Evolutionary conservation across 257 asterid genomes (phyloP), one percentile per base, ranked within the genome.

Genomic region (Euphrasia confusa): DNA sequence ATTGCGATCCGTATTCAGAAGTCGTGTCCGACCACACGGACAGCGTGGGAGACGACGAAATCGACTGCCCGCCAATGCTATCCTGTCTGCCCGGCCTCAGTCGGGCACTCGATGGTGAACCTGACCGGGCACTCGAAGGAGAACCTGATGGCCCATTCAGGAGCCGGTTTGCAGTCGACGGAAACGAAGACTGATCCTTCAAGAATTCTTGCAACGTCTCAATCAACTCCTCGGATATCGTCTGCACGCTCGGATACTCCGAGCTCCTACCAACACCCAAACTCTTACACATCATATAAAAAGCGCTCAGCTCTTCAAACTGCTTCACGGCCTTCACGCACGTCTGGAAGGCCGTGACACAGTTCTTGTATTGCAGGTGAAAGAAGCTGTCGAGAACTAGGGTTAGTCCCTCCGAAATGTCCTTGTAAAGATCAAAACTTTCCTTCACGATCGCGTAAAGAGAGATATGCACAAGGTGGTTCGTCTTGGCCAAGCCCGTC

Each of bases 391-490:
- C 95, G 0, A 89, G 70, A 21, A 89, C 72, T 54, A 83, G 77
- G 1, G 88, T 64, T 1, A 89, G 88, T 47, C 94, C 94, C 15
- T 86, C 92, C 0, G 94, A 83, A 11, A 89, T 74, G 60, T 86
- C 97, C 61, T 80, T 84, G 63, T 89, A 89, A 14, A 89, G 63
- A 59, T 89, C 94, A 7, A 86, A 86, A 27, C 90, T 89, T 68
- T 89, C 95, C 68, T 84, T 84, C 21, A 87, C 87, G 18, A 84
- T 70, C 5, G 84, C 88, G 26, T 83, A 75, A 0, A 89, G 73
- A 27, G 86, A 73, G 24, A 63, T 71, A 39, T 78, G 88, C 3
- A 89, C 85, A 69, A 89, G 67, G 4, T 75, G 68, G 58, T 80
- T 81, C 30, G 64, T 60, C 72, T 68, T 78, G 13, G 97, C 88